Conservation (phyloP, 352 stramenopile species). For the Phytopythium chamaehyphon region DNA sequence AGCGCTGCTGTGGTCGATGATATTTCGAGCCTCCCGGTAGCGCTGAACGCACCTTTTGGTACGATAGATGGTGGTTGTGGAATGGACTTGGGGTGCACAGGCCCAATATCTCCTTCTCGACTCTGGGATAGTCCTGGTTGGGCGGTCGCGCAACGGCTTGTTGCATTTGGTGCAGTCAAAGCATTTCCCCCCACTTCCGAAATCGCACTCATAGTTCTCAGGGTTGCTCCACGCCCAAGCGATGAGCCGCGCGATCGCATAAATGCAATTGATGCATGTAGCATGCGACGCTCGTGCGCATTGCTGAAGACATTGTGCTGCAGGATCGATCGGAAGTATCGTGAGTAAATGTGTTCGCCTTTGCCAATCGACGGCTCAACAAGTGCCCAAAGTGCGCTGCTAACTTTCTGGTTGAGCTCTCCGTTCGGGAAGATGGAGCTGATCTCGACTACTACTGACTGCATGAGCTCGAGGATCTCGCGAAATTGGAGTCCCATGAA, state of each 20-base stretch:
- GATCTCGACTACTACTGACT: slow-evolving; percentile 60
- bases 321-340: slow-evolving; percentile 65
- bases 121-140: background rate
- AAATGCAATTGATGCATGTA: background rate
- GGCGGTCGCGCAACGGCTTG: too few species aligned
- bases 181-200: background rate
- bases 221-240: background rate
- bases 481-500: slow-evolving; percentile 66
- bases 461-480: slow-evolving; percentile 51
- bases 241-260: slow-evolving; percentile 3
- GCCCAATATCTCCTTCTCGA: background rate
- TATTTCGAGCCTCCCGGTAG: background rate
- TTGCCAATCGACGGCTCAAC: slow-evolving; percentile 48
- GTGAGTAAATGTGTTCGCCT: slow-evolving; percentile 67
- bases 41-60: slow-evolving; percentile 1
- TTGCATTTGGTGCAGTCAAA: background rate
- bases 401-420: slow-evolving; percentile 49
- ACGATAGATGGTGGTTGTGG: background rate
- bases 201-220: background rate
- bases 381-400: slow-evolving; percentile 48
- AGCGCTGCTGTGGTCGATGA: background rate
- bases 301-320: slow-evolving; percentile 32
- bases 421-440: slow-evolving; percentile 74
- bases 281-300: background rate
- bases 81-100: background rate